Evolutionary conservation across 2,329 filamentous ascomycete species (phyloP).

Genomic region (Penicillium expansum): DNA sequence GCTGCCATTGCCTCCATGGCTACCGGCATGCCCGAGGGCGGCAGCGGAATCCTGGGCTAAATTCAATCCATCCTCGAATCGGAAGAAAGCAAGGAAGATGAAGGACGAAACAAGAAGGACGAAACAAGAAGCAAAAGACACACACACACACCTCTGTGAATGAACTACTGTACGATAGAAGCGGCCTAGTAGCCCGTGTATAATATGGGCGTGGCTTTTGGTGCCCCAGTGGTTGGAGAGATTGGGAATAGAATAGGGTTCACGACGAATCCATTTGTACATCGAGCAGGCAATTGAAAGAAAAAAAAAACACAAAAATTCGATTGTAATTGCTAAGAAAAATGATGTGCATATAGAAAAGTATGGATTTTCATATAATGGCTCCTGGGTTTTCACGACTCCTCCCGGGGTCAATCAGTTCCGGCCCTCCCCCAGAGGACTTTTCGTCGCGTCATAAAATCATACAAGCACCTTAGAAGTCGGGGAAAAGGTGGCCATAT

Average conservation of each 20-base stretch:
- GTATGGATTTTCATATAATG: constrained; percentile 18
- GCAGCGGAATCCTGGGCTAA: constrained; percentile 9
- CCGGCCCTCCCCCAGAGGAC: constrained; percentile 18
- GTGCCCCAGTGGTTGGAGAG: constrained; percentile 8
- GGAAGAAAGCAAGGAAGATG: not conserved
- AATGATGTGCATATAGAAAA: constrained; percentile 15
- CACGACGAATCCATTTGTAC: constrained; percentile 12
- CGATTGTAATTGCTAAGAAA: constrained; percentile 24
- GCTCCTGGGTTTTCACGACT: constrained; percentile 19
- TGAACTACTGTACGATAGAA: constrained; percentile 22
- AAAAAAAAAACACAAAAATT: constrained; percentile 16
- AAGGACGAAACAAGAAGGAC: constrained; percentile 8
- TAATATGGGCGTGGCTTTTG: constrained; percentile 22
- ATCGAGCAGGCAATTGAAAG: constrained; percentile 14
- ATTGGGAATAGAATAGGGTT: constrained; percentile 11
- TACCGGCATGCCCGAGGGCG: constrained; percentile 13
- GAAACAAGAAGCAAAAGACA: constrained; percentile 10
- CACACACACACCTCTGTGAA: constrained; percentile 12
- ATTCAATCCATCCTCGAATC: not conserved
- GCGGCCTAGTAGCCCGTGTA: constrained; percentile 25
- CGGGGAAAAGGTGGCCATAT: constrained; percentile 70
- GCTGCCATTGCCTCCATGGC: constrained; percentile 19
- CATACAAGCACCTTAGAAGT: constrained; percentile 57
- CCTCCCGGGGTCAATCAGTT: constrained; percentile 19
- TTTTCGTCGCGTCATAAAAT: constrained; percentile 35